Evolutionary conservation across 1,284 basidiomycete species (phyloP), one percentile per base, ranked within the genome.

Genomic region (Puccinia triticina): DNA sequence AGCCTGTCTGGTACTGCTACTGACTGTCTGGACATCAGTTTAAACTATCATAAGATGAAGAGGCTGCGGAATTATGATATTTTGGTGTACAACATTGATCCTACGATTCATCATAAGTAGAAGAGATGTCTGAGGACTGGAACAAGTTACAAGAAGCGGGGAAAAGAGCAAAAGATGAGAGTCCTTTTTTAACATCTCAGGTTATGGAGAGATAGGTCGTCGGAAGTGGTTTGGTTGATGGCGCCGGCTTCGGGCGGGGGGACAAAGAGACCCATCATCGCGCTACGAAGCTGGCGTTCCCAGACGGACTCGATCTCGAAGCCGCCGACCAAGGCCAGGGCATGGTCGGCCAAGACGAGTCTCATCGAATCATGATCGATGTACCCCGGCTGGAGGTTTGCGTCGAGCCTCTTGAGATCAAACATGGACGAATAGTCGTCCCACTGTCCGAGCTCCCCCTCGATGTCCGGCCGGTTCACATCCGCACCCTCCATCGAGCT

Each of bases 291-390:
- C 66, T 82, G 71, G 14, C 80, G 23, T 67, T 82, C 80, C 80
- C 80, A 82, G 50, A 82, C 80, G 18, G 55, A 32, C 66, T 74
- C 71, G 32, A 82, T 74, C 18, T 82, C 48, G 34, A 82, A 82
- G 11, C 80, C 80, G 32, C 71, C 80, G n/a, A 82, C 80, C 59
- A 81, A 64, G n/a, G 69, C 69, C n/a, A 81, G 69, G 18, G 66
- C 50, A 26, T 81, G 34, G 57, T 81, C 78, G 32, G 40, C 55
- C 78, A 81, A 26, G 5, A 81, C 55, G 10, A 61, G 40, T 34
- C 78, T 48, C 67, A 81, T 81, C n/a, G 78, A 72, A 16, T 81
- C 67, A 29, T 81, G 67, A 64, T 81, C 78, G 12, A 53, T 43
- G 43, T 81, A 81, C 2, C 78, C 78, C 12, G 69, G 69, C 48